Base-by-base conservation (phyloP, 1,284 basidiomycete genomes). In the Gymnopus androsaceus region DNA sequence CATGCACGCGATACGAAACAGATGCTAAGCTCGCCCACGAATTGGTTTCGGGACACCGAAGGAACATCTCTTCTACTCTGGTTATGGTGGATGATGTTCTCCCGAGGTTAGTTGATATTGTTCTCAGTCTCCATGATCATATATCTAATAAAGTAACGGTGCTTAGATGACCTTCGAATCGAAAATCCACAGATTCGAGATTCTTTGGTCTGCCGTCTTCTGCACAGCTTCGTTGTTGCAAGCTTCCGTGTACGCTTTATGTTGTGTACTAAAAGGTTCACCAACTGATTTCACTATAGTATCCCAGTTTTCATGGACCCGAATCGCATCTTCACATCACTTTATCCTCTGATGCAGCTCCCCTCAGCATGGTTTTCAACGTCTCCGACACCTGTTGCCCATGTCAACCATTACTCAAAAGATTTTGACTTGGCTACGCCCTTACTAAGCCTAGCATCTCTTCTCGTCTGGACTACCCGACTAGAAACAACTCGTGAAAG, bases 1-100 rank as follows among this genome's bases (percentile, higher is more conserved):
- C 66, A 28, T 51, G 61, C 8, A 30, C 59, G 42, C 65, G 65
- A 30, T 54, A 41, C n/a, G 51, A 49, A 54, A 31, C 56, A 31
- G 15, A 33, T 14, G n/a, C 40, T 40, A 28, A 40, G 38, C n/a
- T 46, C 55, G 21, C 12, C 46, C 5, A 28, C 49, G 12, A 42
- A 58, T 23, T 71, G 71, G 71, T 64, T 66, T 31, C 51, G 54
- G 23, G 74, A 78, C 40, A 65, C 64, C 3, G 75, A 76, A 46
- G 60, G 65, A 21, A 64, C 67, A 33, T 70, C 77, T n/a, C 69
- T 86, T 25, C 72, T 75, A 2, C 58, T 83, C 3, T 87, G 81
- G 82, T 63, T 85, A 33, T 64, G 83, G 51, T 87, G 84, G 84
- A 75, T 81, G 68, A 77, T 75, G 14, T 76, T 71, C 51, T 76